These are phyloP conservation scores for Neonectria faginata DNA, from an alignment of 2,329 filamentous ascomycete genomes.

Conservation along the genomic window DNA sequence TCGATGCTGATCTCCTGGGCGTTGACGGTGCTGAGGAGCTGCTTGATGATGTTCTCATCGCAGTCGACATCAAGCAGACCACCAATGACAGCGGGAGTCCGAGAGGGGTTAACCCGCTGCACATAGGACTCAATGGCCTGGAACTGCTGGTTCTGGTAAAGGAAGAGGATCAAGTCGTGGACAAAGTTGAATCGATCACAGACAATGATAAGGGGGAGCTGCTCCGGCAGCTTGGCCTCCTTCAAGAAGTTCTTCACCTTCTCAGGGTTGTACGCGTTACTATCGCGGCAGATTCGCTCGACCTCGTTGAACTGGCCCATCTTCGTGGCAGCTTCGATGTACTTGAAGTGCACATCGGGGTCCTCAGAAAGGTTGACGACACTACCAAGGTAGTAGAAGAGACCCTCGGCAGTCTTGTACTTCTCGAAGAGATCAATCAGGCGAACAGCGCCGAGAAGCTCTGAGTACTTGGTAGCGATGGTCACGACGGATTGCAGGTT, in stretches of 20 bases:
- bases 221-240: slow-evolving; percentile 91
- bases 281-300: slow-evolving; percentile 96
- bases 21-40: slow-evolving; percentile 85
- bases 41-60: slow-evolving; percentile 96
- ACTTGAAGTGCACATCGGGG: slow-evolving; percentile 97
- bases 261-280: slow-evolving; percentile 88
- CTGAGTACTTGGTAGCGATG: slow-evolving; percentile 97
- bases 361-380: slow-evolving; percentile 98
- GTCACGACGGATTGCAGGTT: slow-evolving; percentile 96
- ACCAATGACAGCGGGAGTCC: slow-evolving; percentile 92
- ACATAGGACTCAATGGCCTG: slow-evolving; percentile 99
- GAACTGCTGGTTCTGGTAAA: slow-evolving; percentile 99
- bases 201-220: slow-evolving; percentile 96
- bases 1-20: slow-evolving; percentile 90
- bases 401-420: slow-evolving; percentile 95
- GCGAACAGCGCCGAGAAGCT: slow-evolving; percentile 86
- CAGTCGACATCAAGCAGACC: slow-evolving; percentile 96
- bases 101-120: slow-evolving; percentile 91
- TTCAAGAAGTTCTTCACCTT: slow-evolving; percentile 99
- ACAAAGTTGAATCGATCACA: slow-evolving; percentile 99
- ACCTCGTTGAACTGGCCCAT: slow-evolving; percentile 96
- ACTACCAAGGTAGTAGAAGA: slow-evolving; percentile 98
- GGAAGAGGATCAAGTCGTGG: slow-evolving; percentile 93
- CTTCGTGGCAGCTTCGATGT: slow-evolving; percentile 95
- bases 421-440: slow-evolving; percentile 97